Evolutionary conservation across 2,329 filamentous ascomycete species (phyloP), one percentile per base, ranked within the genome.

Genomic region (Lomentospora prolificans): DNA sequence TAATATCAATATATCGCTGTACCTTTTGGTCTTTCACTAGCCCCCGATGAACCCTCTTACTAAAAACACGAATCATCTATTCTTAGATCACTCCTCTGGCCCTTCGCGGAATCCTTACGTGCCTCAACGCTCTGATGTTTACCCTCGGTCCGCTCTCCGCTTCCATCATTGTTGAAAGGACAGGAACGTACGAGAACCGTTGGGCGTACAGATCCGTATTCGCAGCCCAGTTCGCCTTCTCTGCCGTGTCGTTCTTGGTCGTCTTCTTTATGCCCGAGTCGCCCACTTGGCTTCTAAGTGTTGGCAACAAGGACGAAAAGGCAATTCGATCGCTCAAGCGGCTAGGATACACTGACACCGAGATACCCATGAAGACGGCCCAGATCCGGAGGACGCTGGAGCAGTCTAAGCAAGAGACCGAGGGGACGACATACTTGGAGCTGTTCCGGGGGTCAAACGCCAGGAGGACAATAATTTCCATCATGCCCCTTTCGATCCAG

Each of bases 251-350:
- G 6, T 59, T 63, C 51, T 7, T 64, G 5, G 55, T 66, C 14
- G 59, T 69, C 12, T 60, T 66, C 10, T 69, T 69, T 57, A 67
- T 75, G 56, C 74, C 74, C 1, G 72, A 76, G 27, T 66, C 71
- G 1, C 72, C 74, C 12, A 67, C 72, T 58, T 75, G 69, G 67
- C 64, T 75, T 2, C 61, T 62, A 5, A 65, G 64, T 27, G 65
- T 67, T 33, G 67, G 64, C 10, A n/a, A n/a, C n/a, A 60, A 64
- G 27, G 60, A 68, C 44, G 67, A 68, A 0, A 61, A 69, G 27
- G 71, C 70, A 0, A 61, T 68, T 9, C 64, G 63, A 19, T 60
- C 67, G 3, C 66, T 73, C 4, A 64, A 63, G 50, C 59, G 64
- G 4, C 65, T 73, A 3, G 66, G 71, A 4, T 59, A 62, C 14